Evolutionary conservation across 192 early-diverging fungal genomes (phyloP), one percentile per base, ranked within the genome.

Genomic region (Nowakowskiella sp.): DNA sequence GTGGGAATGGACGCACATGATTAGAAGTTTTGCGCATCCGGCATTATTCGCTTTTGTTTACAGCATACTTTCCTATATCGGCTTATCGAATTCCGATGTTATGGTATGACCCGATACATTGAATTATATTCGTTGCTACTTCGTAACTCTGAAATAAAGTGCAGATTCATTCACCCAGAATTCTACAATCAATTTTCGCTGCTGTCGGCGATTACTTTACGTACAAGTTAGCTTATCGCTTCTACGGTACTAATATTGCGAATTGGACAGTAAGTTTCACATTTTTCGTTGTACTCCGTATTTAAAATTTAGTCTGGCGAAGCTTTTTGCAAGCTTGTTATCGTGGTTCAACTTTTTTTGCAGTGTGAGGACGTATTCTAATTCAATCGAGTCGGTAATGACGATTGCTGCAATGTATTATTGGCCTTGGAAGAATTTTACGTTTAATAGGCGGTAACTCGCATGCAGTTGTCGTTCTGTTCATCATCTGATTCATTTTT

Each of bases 1-100:
- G 3, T 96, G 93, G 91, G 92, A 94, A 64, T 98, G 94, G 94
- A 60, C 69, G 45, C 71, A 88, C 29, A 62, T 64, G 23, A 81
- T 98, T 22, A 80, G 94, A 42, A 83, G 89, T 13, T 83, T 78
- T 44, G 74, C 81, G 9, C 88, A 96, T 68, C 94, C 94, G 6
- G 60, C 84, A 53, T 49, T 91, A 23, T 92, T 96, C 81, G 86
- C 85, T n/a, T 60, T 48, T 0, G 57, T 85, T 6, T 98, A 90
- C 64, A 72, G 78, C 34, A n/a, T 60, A 3, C 47, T 96, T 6
- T 52, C 63, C 16, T 2, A 74, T 8, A 60, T 88, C 0, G 68
- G 74, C 6, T 67, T 90, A 13, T 88, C 88, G 39, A 65, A 80
- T 26, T 72, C 82, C 0, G 53, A 75, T 5, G 56, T 82, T n/a